A percentile compares a stretch with the other conserved stretches of the same genome.
phyloP scores from a whole-genome alignment of 805 yeast genomes.

The Schizosaccharomyces lindneri region DNA sequence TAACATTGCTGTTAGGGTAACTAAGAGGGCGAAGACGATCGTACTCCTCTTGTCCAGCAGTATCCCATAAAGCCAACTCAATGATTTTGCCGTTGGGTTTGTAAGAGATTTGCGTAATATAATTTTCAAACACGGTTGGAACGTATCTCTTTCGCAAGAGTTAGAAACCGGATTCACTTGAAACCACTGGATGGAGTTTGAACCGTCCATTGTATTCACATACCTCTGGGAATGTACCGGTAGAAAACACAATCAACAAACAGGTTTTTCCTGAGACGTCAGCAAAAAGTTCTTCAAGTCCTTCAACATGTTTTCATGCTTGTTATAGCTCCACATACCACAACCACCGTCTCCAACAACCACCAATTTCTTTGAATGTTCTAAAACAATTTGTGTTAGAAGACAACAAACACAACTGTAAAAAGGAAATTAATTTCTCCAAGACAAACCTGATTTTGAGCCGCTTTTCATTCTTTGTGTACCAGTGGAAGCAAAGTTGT shows the following conservation, averaged over 20 bases:
- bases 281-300: neutral
- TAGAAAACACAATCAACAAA: conserved; percentile 60
- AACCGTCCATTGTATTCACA: neutral
- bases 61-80: conserved; percentile 64
- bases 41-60: conserved; percentile 77
- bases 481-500: too few relatives aligned
- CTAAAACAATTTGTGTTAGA: neutral
- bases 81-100: conserved; percentile 26
- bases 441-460: too few relatives aligned
- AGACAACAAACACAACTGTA: too few relatives aligned
- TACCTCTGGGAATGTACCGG: conserved; percentile 80
- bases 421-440: too few relatives aligned
- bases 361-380: conserved; percentile 19
- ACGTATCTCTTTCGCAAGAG: conserved; percentile 23
- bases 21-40: conserved; percentile 55
- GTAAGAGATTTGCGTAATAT: conserved; percentile 29
- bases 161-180: neutral
- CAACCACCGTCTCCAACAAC: conserved; percentile 80
- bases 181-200: neutral
- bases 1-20: conserved; percentile 54
- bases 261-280: conserved; percentile 31
- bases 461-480: too few relatives aligned
- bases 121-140: conserved; percentile 67
- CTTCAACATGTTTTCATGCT: neutral
- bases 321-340: conserved; percentile 19